Conservation (phyloP, 345 rosid genomes). For the Angophora floribunda region DNA sequence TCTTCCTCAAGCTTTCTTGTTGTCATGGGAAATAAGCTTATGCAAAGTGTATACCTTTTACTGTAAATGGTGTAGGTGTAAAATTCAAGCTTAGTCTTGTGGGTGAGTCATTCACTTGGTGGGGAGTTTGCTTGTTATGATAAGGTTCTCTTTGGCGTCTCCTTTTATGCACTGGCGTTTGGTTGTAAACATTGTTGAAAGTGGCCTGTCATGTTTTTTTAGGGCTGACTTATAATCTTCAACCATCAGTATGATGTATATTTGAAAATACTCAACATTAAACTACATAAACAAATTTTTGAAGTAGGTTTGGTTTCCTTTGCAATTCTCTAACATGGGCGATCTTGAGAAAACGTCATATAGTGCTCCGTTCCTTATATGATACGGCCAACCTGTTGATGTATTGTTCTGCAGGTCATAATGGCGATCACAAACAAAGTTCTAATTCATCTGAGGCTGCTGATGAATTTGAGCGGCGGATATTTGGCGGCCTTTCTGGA, state of each 20-base stretch:
- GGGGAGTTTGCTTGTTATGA: not conserved
- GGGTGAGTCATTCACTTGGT: not conserved
- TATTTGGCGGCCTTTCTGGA: conserved; percentile 7
- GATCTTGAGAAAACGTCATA: not conserved
- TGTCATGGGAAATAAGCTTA: not conserved
- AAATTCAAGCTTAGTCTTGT: not conserved
- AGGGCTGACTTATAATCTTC: not conserved
- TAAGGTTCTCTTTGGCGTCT: not conserved
- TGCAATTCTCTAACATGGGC: not conserved
- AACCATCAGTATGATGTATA: not conserved
- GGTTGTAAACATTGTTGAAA: not conserved
- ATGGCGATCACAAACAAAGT: not conserved
- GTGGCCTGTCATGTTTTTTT: not conserved
- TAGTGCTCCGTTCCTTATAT: not conserved
- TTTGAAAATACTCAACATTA: not conserved
- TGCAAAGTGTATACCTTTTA: not conserved
- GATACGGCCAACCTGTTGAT: not conserved
- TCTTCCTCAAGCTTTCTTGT: not conserved
- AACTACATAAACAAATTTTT: not conserved
- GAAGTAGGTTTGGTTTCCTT: not conserved
- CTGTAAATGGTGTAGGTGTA: not conserved
- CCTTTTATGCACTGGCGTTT: not conserved
- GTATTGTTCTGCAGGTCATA: not conserved
- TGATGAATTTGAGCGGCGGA: conserved; percentile 18
- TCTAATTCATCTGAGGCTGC: conserved; percentile 9